Evolutionary conservation across 192 early-diverging fungal genomes (phyloP), one percentile per base, ranked within the genome.

Genomic region (Coemansia sp.): DNA sequence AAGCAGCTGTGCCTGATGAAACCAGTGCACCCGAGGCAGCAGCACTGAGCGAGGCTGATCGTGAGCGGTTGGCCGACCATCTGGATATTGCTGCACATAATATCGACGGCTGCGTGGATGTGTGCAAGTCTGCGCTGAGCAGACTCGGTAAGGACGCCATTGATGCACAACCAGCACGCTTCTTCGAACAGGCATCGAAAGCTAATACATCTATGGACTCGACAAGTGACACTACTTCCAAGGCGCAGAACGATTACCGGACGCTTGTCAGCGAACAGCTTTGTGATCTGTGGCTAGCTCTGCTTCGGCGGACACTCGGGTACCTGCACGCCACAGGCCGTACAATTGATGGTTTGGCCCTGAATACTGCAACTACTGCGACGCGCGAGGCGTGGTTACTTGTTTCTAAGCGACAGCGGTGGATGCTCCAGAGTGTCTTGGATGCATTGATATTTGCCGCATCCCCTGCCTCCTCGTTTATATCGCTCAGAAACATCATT

Each of bases 391-490:
- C 77, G 34, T 71, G 68, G 71, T 68, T 58, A 58, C 54, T 80
- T 23, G 68, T 80, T 25, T 65, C 68, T 7, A 74, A 68, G 65
- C 71, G 71, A 9, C 71, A 80, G 65, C 67, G 77, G 49, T 80
- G 77, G 77, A 80, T 80, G 77, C 63, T 81, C 23, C 78, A 81
- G 26, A 57, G 62, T 21, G 67, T 73, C 10, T 67, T 81, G 38
- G 78, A 81, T 60, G 78, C 70, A 28, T 67, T 81, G 10, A 81
- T 81, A 18, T 76, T 62, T 53, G 73, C 64, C 1, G 74, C 78
- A 22, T 81, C 78, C 58, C 70, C 78, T 0, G 69, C 78, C 0
- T 67, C 73, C 9, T 76, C 73, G 16, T 67, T 76, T 26, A 81
- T 81, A 31, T 81, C 78, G 55, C 69, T 81, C 9, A 61, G 73